phyloP scores from a whole-genome alignment of 257 asterid genomes.

The Capsicum baccatum region DNA sequence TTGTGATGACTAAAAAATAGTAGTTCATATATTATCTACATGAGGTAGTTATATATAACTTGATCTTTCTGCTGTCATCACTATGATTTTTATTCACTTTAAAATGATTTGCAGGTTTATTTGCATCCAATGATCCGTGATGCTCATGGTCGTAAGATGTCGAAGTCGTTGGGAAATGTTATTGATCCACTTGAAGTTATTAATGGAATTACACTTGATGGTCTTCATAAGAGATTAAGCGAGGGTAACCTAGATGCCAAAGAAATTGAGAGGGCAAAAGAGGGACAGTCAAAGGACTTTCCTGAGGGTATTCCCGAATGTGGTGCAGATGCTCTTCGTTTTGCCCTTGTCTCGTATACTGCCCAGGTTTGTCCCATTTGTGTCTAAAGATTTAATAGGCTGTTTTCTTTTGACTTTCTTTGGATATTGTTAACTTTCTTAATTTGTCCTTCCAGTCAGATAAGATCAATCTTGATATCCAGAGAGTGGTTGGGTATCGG shows the following conservation, averaged over 20 bases:
- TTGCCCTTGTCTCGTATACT: conserved; percentile 92
- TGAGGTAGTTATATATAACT: conserved; percentile 7
- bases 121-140: conserved; percentile 97
- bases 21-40: not conserved
- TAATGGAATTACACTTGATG: conserved; percentile 68
- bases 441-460: conserved; percentile 69
- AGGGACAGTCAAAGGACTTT: conserved; percentile 86
- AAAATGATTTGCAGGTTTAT: conserved; percentile 61
- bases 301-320: conserved; percentile 94
- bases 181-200: conserved; percentile 91
- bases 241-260: conserved; percentile 90
- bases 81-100: conserved; percentile 23
- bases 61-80: not conserved
- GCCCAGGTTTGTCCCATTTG: conserved; percentile 66
- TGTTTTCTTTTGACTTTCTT: not conserved
- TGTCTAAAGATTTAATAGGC: not conserved
- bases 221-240: conserved; percentile 87
- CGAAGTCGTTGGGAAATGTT: conserved; percentile 97
- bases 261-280: conserved; percentile 83
- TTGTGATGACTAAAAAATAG: too few species aligned
- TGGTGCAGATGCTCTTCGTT: conserved; percentile 96
- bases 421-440: conserved; percentile 15
- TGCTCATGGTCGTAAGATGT: conserved; percentile 99
- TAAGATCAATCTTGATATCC: conserved; percentile 87
- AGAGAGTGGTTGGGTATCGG: conserved; percentile 94